Base-by-base conservation (phyloP, 768 basidiomycete genomes). In the Russula lepida region DNA sequence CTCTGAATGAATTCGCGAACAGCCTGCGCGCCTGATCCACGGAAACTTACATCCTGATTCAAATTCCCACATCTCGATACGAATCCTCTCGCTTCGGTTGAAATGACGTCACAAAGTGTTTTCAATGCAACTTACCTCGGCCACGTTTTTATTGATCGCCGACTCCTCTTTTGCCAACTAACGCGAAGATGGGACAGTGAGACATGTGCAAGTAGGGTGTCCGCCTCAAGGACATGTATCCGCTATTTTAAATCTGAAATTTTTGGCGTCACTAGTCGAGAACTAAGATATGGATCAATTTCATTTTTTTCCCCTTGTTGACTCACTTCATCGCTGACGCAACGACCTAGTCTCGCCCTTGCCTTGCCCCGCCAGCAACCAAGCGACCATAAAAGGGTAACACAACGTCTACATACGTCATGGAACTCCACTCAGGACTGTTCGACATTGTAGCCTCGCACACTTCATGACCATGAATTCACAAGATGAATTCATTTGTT, bases 11-110 rank as follows among this genome's bases (percentile, higher is more conserved):
- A 33, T 19, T 33, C n/a, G 53, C 53, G 21, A 49, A 46, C 23
- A 0, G 35, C 28, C 43, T 58, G 56, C 57, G 62, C 62, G 62
- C 62, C 62, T 28, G 37, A 33, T 51, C 11, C 19, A 27, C 52
- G 62, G 62, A 54, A 63, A 58, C 56, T 62, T 49, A 58, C 62
- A 53, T 64, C 60, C 63, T 51, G 46, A 63, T 64, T 58, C 2
- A 54, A 46, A 35, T 15, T 39, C 27, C 0, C 47, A 19, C 49
- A 58, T 63, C 64, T 53, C 62, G 53, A 63, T 62, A 52, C 25
- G 7, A 48, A 48, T 23, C 51, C 23, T 50, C 28, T 59, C 46
- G 33, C 54, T 33, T 55, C 54, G 13, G 12, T 54, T 41, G 11
- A 43, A 44, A 19, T 64, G 58, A 64, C 62, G 57, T 64, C 64